These are phyloP conservation scores for Ballota nigra DNA, from an alignment of 257 asterid species.

Conservation along the genomic window DNA sequence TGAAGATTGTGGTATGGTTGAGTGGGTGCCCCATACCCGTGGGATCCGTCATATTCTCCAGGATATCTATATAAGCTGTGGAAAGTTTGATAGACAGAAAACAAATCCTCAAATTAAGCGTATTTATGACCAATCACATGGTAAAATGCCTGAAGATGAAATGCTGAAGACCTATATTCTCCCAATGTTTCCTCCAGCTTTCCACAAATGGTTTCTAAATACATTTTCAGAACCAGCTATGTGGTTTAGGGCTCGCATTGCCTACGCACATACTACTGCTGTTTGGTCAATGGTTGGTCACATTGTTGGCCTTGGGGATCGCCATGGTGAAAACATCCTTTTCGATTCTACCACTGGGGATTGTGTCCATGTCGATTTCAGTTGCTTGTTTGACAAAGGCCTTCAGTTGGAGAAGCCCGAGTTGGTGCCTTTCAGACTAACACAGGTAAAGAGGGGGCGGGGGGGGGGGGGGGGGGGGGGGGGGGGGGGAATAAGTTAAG, in stretches of 20 bases:
- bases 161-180: conserved; percentile 80
- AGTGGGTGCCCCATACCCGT: conserved; percentile 98
- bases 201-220: conserved; percentile 92
- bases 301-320: conserved; percentile 98
- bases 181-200: conserved; percentile 96
- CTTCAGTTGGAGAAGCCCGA: conserved; percentile 94
- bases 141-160: conserved; percentile 78
- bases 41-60: conserved; percentile 95
- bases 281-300: conserved; percentile 99
- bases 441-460: no score
- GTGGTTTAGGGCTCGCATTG: conserved; percentile 96
- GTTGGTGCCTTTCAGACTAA: conserved; percentile 93
- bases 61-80: conserved; percentile 82
- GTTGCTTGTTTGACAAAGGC: conserved; percentile 98
- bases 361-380: conserved; percentile 97
- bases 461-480: no score
- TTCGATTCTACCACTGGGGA: conserved; percentile 97
- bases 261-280: conserved; percentile 95
- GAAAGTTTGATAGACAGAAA: conserved; percentile 91
- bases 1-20: conserved; percentile 99
- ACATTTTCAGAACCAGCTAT: conserved; percentile 98
- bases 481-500: no score
- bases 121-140: conserved; percentile 80
- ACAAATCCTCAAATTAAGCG: conserved; percentile 92
- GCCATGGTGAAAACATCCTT: conserved; percentile 97